Conservation (phyloP, 805 yeast genomes). For the Schwanniomyces pseudopolymorphus region DNA sequence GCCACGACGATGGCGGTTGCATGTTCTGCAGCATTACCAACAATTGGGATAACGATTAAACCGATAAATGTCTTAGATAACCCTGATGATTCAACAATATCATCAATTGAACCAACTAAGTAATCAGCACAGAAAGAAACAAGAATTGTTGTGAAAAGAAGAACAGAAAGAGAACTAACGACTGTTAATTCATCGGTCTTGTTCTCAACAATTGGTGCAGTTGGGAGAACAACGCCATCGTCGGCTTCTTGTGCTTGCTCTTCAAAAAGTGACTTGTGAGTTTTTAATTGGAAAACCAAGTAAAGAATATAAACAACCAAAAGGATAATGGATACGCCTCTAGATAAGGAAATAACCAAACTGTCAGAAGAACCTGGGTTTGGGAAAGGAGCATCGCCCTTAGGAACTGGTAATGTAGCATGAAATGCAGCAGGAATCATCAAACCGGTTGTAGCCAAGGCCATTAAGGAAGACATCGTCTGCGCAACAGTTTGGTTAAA, state of each 20-base stretch:
- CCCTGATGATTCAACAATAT: slow-evolving; percentile 78
- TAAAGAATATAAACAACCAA: slow-evolving; percentile 75
- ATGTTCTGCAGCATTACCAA: slow-evolving; percentile 98
- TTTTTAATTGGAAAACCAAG: slow-evolving; percentile 82
- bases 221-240: slow-evolving; percentile 35
- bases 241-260: slow-evolving; percentile 33
- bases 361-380: slow-evolving; percentile 37
- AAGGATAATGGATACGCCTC: slow-evolving; percentile 82
- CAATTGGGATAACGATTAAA: slow-evolving; percentile 89
- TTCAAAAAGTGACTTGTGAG: slow-evolving; percentile 80
- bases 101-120: slow-evolving; percentile 91
- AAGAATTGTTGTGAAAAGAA: slow-evolving; percentile 66
- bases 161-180: slow-evolving; percentile 50
- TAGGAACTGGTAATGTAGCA: slow-evolving; percentile 61
- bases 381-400: slow-evolving; percentile 39
- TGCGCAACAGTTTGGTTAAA: slow-evolving; percentile 98
- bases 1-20: slow-evolving; percentile 96
- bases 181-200: slow-evolving; percentile 44
- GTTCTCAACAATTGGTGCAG: slow-evolving; percentile 18
- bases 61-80: slow-evolving; percentile 95
- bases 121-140: slow-evolving; percentile 93
- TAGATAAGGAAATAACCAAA: slow-evolving; percentile 70
- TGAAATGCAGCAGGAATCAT: slow-evolving; percentile 96
- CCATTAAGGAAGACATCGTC: slow-evolving; percentile 93
- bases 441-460: slow-evolving; percentile 84